Evolutionary conservation across 305 asterid genomes (phyloP), one percentile per base, ranked within the genome.

Genomic region (Andrographis paniculata): DNA sequence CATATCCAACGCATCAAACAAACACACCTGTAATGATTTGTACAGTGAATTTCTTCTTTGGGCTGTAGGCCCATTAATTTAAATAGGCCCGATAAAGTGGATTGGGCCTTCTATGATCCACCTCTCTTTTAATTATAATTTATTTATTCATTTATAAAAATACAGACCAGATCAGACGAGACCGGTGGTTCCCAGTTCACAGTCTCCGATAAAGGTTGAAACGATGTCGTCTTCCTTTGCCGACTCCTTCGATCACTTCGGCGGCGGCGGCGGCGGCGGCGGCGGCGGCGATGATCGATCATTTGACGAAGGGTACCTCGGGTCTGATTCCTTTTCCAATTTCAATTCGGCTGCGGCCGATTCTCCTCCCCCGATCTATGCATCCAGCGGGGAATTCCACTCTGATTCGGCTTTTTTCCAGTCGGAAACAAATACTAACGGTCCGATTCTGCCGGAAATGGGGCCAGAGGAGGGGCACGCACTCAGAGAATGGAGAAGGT

Each of bases 401-500:
- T 65, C 83, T 27, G 80, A 76, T 64, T 69, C 71, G 36, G 55
- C 50, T 20, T 60, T 35, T 45, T 68, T 75, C 48, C 69, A 73
- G 12, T 42, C 70, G 15, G 87, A 53, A 48, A 38, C 48, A 8
- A 50, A 20, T 58, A 40, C 41, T 0, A 48, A 64, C 50, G 78
- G 73, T 4, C 73, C 87, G 21, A 64, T 75, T 60, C 64, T 75
- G 17, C 80, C 82, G 24, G 80, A 68, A 42, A 74, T 76, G 81
- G 74, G 45, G 28, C 60, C 62, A 3, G 83, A 73, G 54, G 92
- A 73, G 60, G 73, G 92, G 5, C 56, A 47, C 55, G 83, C 87
- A 43, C 79, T 84, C 64, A 75, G 92, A 64, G 83, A 80, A 48
- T 84, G 92, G 92, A 84, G 85, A 62, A 80, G 94, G 94, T 83